Evolutionary conservation across 192 early-diverging fungal genomes (phyloP).

Genomic region (Backusella sp.): DNA sequence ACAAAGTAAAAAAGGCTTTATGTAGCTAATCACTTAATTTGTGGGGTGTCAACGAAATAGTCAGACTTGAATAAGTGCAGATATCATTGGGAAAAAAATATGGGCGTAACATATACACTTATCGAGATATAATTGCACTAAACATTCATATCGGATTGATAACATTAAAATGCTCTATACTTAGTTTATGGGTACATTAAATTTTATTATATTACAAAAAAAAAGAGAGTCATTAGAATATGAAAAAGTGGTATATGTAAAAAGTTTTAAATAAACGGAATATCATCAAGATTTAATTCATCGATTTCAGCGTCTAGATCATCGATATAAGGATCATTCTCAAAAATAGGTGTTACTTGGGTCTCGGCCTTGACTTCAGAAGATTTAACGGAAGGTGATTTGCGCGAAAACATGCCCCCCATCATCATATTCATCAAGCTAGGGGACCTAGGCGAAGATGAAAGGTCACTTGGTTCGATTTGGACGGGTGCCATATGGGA

Average conservation of each 20-base stretch:
- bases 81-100: no score
- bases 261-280: slow-evolving; percentile 24
- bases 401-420: slow-evolving; percentile 3
- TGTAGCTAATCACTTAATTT: no score
- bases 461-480: not conserved
- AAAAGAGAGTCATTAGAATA: not conserved
- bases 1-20: no score
- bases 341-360: slow-evolving; percentile 10
- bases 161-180: no score
- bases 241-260: not conserved
- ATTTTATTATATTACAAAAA: slow-evolving; percentile 1
- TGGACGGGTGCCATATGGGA: not conserved
- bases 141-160: no score
- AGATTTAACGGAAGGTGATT: not conserved
- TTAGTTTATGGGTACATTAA: not conserved
- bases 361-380: not conserved
- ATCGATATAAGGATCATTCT: not conserved
- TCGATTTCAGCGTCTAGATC: slow-evolving; percentile 13
- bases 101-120: no score
- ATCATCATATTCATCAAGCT: slow-evolving; percentile 3
- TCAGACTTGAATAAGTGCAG: no score
- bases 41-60: no score
- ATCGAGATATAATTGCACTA: no score
- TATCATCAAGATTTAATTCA: slow-evolving; percentile 23
- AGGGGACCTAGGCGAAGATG: not conserved